Evolutionary conservation across 164 flowering plant genomes (phyloP).

Genomic region (Malania oleifera): DNA sequence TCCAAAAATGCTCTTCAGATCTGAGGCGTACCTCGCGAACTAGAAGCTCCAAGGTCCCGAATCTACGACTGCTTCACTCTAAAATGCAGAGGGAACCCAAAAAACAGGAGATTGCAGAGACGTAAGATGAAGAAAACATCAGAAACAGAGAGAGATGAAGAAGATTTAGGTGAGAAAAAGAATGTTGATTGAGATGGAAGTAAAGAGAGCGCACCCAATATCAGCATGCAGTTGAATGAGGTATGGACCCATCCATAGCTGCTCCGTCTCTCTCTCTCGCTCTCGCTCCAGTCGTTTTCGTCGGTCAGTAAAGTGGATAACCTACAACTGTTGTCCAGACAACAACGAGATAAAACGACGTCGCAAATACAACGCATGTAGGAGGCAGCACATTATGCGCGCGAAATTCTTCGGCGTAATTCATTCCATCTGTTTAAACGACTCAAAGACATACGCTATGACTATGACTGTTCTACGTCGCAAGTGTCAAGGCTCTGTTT

Average conservation of each 20-base stretch:
- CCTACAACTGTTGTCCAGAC: no score
- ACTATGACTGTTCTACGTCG: no score
- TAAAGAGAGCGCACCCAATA: conserved; percentile 11
- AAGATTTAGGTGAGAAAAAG: conserved; percentile 16
- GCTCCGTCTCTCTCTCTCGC: neutral
- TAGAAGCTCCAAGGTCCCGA: conserved; percentile 7
- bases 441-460: no score
- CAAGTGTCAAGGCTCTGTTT: no score
- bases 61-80: conserved; percentile 9
- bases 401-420: no score
- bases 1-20: conserved; percentile 25
- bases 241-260: conserved; percentile 13
- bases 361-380: no score
- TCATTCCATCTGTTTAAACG: no score
- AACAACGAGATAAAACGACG: no score
- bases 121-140: neutral
- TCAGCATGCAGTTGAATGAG: neutral
- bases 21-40: conserved; percentile 23
- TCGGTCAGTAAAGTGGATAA: neutral
- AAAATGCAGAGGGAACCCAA: neutral
- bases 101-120: neutral
- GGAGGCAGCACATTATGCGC: no score
- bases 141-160: neutral
- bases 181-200: conserved; percentile 2
- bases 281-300: neutral